Conservation (phyloP, 768 basidiomycete species). For the Lactarius quietus region DNA sequence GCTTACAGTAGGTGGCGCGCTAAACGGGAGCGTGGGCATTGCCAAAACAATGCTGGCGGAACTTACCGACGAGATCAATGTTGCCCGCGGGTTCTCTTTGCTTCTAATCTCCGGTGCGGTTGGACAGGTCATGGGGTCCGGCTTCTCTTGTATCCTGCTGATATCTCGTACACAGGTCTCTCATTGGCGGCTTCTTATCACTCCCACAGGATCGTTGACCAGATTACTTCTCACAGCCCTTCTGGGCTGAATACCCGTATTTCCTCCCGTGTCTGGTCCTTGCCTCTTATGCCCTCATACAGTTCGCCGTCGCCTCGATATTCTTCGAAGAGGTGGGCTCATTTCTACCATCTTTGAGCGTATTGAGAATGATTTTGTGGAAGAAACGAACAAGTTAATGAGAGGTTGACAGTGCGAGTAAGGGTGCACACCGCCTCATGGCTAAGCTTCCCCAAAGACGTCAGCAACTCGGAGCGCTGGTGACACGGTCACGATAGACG, state of each 20-base stretch:
- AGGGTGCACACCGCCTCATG: too few species aligned
- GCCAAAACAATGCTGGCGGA: slow-evolving; percentile 70
- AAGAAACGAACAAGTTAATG: too few species aligned
- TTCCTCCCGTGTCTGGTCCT: slow-evolving; percentile 26
- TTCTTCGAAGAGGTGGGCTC: slow-evolving; percentile 3
- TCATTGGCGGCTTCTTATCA: slow-evolving; percentile 25
- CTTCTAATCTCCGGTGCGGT: slow-evolving; percentile 30
- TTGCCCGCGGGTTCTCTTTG: slow-evolving; percentile 38
- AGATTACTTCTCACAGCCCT: slow-evolving; percentile 18
- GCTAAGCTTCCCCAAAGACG: too few species aligned
- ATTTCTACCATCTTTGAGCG: too few species aligned
- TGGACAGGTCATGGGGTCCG: background rate
- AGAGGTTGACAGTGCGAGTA: too few species aligned
- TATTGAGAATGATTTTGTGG: too few species aligned
- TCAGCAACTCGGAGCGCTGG: too few species aligned
- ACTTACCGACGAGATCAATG: slow-evolving; percentile 57
- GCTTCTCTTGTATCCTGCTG: background rate
- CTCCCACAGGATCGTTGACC: slow-evolving; percentile 28
- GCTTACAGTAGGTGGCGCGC: background rate
- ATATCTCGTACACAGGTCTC: background rate
- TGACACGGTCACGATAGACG: too few species aligned
- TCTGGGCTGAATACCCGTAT: slow-evolving; percentile 29
- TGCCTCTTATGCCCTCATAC: background rate
- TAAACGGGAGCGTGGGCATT: slow-evolving; percentile 38
- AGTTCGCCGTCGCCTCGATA: background rate